These are phyloP conservation scores for Penicillium sp. DNA, from an alignment of 2,329 filamentous ascomycete species.

Conservation along the genomic window DNA sequence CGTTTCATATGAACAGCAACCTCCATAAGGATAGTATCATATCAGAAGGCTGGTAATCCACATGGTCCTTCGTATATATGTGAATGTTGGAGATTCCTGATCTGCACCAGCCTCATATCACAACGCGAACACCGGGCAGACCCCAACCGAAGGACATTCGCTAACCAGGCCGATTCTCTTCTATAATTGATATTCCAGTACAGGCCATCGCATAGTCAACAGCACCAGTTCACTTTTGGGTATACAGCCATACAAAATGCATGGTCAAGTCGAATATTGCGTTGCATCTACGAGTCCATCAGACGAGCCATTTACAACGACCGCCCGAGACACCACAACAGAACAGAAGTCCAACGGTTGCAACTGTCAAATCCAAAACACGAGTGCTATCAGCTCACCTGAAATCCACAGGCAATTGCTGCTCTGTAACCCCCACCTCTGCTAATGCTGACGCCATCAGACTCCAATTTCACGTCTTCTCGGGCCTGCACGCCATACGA, in stretches of 20 bases:
- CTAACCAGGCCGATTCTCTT: too few relatives aligned
- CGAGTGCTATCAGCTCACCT: not conserved
- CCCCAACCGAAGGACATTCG: too few relatives aligned
- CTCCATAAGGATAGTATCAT: too few relatives aligned
- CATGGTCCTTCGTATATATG: too few relatives aligned
- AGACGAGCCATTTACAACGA: not conserved
- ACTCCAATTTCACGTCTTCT: conserved; percentile 25
- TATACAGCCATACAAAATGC: not conserved
- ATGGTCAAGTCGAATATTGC: not conserved
- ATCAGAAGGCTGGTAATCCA: too few relatives aligned
- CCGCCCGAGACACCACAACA: not conserved
- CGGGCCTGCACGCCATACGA: conserved; percentile 11
- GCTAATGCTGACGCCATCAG: conserved; percentile 23
- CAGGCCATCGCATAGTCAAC: too few relatives aligned
- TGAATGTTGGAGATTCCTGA: too few relatives aligned
- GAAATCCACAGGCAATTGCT: not conserved
- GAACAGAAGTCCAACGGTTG: not conserved
- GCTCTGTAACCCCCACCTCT: not conserved
- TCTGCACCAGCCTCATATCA: too few relatives aligned
- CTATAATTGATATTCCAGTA: too few relatives aligned
- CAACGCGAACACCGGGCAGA: too few relatives aligned
- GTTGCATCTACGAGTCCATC: not conserved
- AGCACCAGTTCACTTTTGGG: too few relatives aligned
- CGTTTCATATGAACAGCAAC: not conserved
- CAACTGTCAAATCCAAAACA: not conserved